Conservation (phyloP, 2,329 filamentous ascomycete species). For the Emmonsia crescens region DNA sequence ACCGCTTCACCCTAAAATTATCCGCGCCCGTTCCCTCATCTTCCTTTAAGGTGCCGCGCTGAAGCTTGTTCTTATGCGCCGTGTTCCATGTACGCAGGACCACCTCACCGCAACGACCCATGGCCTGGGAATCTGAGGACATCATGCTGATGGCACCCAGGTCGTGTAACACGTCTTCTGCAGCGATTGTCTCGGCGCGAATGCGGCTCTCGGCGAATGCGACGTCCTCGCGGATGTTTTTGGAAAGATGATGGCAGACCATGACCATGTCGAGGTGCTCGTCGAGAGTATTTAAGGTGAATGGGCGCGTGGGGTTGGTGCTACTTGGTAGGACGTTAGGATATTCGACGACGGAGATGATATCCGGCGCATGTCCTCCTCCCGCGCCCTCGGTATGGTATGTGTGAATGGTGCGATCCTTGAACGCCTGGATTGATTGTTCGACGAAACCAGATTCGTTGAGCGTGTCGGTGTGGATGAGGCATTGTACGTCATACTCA, state of each 20-base stretch:
- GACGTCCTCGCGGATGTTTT: slow-evolving; percentile 89
- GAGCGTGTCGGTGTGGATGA: slow-evolving; percentile 91
- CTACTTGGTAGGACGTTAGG: slow-evolving; percentile 79
- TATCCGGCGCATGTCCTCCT: slow-evolving; percentile 89
- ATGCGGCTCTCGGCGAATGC: slow-evolving; percentile 93
- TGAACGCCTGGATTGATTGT: slow-evolving; percentile 76
- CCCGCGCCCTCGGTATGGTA: slow-evolving; percentile 96
- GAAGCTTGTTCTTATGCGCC: slow-evolving; percentile 89
- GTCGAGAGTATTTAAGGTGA: slow-evolving; percentile 82
- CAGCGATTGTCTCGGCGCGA: slow-evolving; percentile 89
- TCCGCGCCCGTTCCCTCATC: slow-evolving; percentile 71
- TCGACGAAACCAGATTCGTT: slow-evolving; percentile 98
- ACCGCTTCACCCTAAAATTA: slow-evolving; percentile 85
- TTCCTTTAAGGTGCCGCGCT: slow-evolving; percentile 65
- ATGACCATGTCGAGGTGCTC: slow-evolving; percentile 98
- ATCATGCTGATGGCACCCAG: slow-evolving; percentile 96
- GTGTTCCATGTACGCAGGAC: slow-evolving; percentile 92
- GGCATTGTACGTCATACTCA: slow-evolving; percentile 80
- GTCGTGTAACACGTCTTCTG: slow-evolving; percentile 92
- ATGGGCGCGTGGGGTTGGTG: slow-evolving; percentile 87
- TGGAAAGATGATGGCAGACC: slow-evolving; percentile 90
- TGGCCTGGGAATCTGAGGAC: slow-evolving; percentile 88
- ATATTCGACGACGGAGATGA: slow-evolving; percentile 86
- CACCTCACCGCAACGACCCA: slow-evolving; percentile 93
- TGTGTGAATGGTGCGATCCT: slow-evolving; percentile 79